Conservation (phyloP, 176 grass and related monocot species). For the Aechmea fasciata region DNA sequence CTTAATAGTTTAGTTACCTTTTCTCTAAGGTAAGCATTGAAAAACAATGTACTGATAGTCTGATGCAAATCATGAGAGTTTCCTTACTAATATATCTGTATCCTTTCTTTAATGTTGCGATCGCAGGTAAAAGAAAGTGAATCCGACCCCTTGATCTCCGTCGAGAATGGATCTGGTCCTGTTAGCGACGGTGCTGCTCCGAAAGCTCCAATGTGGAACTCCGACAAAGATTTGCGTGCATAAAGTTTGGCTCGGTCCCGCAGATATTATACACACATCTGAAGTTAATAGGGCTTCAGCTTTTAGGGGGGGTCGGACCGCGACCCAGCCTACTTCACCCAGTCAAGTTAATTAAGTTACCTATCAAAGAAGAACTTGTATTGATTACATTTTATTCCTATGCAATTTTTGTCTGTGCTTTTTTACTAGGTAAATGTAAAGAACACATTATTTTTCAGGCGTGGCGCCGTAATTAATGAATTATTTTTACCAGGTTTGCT, state of each 20-base stretch:
- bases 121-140: not conserved
- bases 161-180: not conserved
- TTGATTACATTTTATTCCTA: too few species aligned
- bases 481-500: too few species aligned
- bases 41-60: not conserved
- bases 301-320: too few species aligned
- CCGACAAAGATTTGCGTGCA: not conserved
- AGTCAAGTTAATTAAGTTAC: too few species aligned
- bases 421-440: too few species aligned
- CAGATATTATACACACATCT: not conserved
- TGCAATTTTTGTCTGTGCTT: too few species aligned
- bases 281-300: too few species aligned
- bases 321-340: too few species aligned
- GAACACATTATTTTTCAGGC: too few species aligned
- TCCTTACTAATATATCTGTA: not conserved
- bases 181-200: not conserved
- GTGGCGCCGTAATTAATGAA: too few species aligned
- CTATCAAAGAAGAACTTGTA: too few species aligned
- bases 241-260: not conserved
- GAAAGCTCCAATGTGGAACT: not conserved
- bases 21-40: not conserved
- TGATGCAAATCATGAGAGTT: not conserved
- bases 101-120: not conserved
- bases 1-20: not conserved
- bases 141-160: not conserved